Base-by-base conservation (phyloP, 225 moss, liverwort and hornwort genomes). In the Polytrichum commune region DNA sequence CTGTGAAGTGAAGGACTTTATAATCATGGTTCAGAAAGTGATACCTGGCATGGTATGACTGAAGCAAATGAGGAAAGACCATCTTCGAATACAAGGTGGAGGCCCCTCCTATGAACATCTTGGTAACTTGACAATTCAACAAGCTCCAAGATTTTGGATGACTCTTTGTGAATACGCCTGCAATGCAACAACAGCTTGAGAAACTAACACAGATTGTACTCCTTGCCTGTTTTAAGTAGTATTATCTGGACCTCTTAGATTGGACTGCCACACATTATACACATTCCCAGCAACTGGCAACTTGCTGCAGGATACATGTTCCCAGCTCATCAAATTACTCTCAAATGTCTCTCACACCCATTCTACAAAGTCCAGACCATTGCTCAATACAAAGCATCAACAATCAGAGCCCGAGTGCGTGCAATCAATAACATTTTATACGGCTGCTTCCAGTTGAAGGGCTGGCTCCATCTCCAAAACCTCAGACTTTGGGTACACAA, bases 71-170 rank as follows among this genome's bases (percentile, higher is more conserved):
- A 66, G 64, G 89, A 84, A 66, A 89, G 84, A 54, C 73, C 64
- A 57, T 89, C 89, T 82, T 84, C 89, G 67, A 89, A 89, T 27
- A 83, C 81, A 24, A 89, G 77, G 70, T 80, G 89, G 10, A 89
- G 77, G 19, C 89, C 89, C 54, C 74, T 78, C 74, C 84, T 76
- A 57, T 89, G 84, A 56, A 82, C 69, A 74, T 89, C 83, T 72
- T 84, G 86, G 27, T 78, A 75, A 69, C 77, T 69, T 78, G 89
- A 86, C 60, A 89, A 62, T 69, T 86, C 86, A 61, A 86, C 72
- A 65, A 89, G 69, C 73, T 89, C 89, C 82, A 89, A 73, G 26
- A 81, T 73, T 74, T 82, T 84, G 66, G 86, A 77, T 9, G 86
- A 82, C 60, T 77, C 84, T 62, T 75, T 8, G 55, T 89, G 89